These are phyloP conservation scores for Ampelomyces quisqualis DNA, from an alignment of 2,329 filamentous ascomycete species.

Conservation along the genomic window DNA sequence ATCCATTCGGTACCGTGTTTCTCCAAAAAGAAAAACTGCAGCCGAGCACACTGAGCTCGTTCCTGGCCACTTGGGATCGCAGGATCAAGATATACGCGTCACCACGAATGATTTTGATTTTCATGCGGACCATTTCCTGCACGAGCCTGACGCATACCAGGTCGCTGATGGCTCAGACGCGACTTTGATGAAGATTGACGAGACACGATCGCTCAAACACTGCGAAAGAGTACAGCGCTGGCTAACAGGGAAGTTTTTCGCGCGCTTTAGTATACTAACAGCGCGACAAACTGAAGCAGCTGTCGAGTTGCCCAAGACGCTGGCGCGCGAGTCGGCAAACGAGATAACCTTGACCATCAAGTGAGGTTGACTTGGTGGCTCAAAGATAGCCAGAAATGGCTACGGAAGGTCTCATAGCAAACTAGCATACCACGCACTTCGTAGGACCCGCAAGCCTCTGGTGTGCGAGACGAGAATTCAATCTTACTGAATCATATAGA, in stretches of 20 bases:
- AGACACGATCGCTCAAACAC: neutral
- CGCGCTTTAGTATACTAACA: too few relatives aligned
- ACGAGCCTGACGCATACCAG: neutral
- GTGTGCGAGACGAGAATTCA: too few relatives aligned
- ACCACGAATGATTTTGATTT: neutral
- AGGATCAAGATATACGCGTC: neutral
- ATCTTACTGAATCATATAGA: too few relatives aligned
- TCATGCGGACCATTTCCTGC: neutral
- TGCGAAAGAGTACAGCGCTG: neutral
- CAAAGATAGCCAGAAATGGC: too few relatives aligned
- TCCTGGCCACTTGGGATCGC: neutral
- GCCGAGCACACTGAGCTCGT: neutral
- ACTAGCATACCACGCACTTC: too few relatives aligned
- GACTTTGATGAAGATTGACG: neutral
- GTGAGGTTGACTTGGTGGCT: too few relatives aligned
- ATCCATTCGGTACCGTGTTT: neutral
- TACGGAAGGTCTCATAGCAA: too few relatives aligned
- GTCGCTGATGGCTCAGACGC: neutral
- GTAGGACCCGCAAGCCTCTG: too few relatives aligned
- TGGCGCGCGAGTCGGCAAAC: too few relatives aligned
- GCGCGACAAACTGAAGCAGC: too few relatives aligned
- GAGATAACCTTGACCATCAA: too few relatives aligned
- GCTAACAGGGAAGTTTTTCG: neutral
- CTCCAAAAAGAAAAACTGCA: neutral
- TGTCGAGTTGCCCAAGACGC: neutral